Conservation (phyloP, 2,329 filamentous ascomycete genomes). For the Alternaria sp. region DNA sequence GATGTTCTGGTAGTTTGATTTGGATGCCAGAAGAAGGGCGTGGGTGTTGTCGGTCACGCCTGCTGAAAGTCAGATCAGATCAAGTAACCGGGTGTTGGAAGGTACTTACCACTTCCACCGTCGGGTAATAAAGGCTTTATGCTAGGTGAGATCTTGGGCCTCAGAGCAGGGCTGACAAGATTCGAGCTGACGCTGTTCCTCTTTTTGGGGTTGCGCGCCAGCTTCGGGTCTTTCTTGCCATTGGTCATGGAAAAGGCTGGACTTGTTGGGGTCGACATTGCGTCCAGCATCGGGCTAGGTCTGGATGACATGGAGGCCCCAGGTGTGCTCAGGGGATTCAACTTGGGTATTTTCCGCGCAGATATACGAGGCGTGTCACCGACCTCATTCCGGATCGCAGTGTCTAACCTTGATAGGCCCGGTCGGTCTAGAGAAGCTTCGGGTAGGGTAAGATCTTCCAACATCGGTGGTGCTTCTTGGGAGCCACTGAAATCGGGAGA, state of each 20-base stretch:
- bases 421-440: constrained; percentile 67
- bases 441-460: constrained; percentile 75
- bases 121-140: constrained; percentile 89
- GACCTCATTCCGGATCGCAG: constrained; percentile 58
- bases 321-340: constrained; percentile 65
- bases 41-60: constrained; percentile 66
- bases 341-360: constrained; percentile 72
- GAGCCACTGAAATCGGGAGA: constrained; percentile 45
- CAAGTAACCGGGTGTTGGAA: neutral
- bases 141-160: constrained; percentile 89
- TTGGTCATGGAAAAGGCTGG: constrained; percentile 42
- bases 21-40: constrained; percentile 83
- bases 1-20: constrained; percentile 98
- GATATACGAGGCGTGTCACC: constrained; percentile 67
- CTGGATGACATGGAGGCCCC: constrained; percentile 41
- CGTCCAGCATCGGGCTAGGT: constrained; percentile 62
- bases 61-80: constrained; percentile 33
- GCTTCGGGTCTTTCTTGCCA: constrained; percentile 46
- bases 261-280: constrained; percentile 61
- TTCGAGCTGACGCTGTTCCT: constrained; percentile 66
- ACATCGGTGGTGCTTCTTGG: constrained; percentile 39
- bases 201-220: constrained; percentile 49
- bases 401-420: constrained; percentile 61
- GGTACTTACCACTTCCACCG: constrained; percentile 60
- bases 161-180: constrained; percentile 83